These are phyloP conservation scores for Spathaspora gorwiae DNA, from an alignment of 805 yeast species.

Conservation along the genomic window DNA sequence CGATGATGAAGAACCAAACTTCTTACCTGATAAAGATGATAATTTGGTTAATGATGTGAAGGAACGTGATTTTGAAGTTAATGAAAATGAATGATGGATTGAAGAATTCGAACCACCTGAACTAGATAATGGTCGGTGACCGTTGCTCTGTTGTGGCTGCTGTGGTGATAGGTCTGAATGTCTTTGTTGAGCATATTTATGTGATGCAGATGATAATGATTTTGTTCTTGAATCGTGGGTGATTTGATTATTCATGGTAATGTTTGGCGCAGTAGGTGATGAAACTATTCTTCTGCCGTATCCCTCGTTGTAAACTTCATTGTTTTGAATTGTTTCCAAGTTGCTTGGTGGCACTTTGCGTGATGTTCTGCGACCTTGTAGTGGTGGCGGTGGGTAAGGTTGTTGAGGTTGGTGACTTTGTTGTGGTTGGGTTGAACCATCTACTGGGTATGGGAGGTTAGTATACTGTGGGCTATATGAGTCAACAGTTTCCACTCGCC, in stretches of 20 bases:
- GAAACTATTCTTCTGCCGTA: conserved; percentile 27
- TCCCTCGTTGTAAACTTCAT: conserved; percentile 8
- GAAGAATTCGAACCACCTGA: conserved; percentile 15
- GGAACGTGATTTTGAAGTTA: conserved; percentile 38
- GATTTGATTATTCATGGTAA: background rate
- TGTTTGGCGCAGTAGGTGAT: conserved; percentile 16
- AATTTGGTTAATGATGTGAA: conserved; percentile 38
- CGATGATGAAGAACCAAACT: conserved; percentile 31
- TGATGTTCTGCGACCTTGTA: conserved; percentile 6
- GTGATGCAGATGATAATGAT: conserved; percentile 23
- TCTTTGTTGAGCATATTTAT: conserved; percentile 3
- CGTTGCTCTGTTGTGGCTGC: background rate
- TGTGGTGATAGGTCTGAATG: background rate
- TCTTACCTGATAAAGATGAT: conserved; percentile 39
- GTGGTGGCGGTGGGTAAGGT: conserved; percentile 14
- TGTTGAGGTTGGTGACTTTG: conserved; percentile 6
- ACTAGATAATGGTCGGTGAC: conserved; percentile 14
- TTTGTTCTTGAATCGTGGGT: conserved; percentile 20
- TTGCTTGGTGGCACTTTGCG: conserved; percentile 16
- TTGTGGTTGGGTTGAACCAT: conserved; percentile 1
- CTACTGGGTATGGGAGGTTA: conserved; percentile 1
- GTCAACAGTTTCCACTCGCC: conserved; percentile 2
- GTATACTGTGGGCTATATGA: background rate
- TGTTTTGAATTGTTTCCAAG: conserved; percentile 14
- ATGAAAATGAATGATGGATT: conserved; percentile 30